Evolutionary conservation across 352 stramenopile genomes (phyloP), one percentile per base, ranked within the genome.

Genomic region (Peronospora tabacina): DNA sequence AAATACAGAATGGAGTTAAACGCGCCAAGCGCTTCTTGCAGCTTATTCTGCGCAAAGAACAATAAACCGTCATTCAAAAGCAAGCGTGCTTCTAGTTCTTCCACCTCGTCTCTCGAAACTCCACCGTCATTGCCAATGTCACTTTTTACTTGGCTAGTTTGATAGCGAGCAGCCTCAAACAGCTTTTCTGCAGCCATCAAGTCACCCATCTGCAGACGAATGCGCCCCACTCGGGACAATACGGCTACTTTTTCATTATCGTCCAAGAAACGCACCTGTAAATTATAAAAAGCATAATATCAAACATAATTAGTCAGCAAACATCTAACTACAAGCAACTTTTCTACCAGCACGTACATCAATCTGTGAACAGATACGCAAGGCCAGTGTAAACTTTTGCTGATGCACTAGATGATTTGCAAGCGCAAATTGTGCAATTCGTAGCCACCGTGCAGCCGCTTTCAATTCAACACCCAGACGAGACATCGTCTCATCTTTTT

Each of bases 161-260:
- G 45, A 26, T 44, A 43, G 1, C 66, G 59, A 16, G 78, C 77
- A 15, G 79, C 50, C 1, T 56, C 39, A 46, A 89, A 88, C 17
- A 88, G 28, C 20, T 73, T 72, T 44, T 89, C 74, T 7, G 75
- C 75, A 13, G 49, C 66, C 8, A 30, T 38, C 6, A 91, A 44
- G 41, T 91, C 72, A 19, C 80, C 80, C 68, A 91, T 85, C 28
- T 91, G 77, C 34, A 91, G 48, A 48, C 81, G 65, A 16, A 89
- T 63, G n/a, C 80, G 73, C 7, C 80, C 77, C 30, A 91, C 45
- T 0, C 80, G 77, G 16, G 77, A 89, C 43, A 81, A 29, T 43
- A 72, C 58, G 26, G 84, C 34, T 10, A 82, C 59, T 26, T 64
- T 64, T 44, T 88, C 77, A 24, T 61, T 49, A 24, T 55, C 50